These are phyloP conservation scores for Trifolium subterraneum DNA, from an alignment of 306 rosid genomes.

Conservation along the genomic window DNA sequence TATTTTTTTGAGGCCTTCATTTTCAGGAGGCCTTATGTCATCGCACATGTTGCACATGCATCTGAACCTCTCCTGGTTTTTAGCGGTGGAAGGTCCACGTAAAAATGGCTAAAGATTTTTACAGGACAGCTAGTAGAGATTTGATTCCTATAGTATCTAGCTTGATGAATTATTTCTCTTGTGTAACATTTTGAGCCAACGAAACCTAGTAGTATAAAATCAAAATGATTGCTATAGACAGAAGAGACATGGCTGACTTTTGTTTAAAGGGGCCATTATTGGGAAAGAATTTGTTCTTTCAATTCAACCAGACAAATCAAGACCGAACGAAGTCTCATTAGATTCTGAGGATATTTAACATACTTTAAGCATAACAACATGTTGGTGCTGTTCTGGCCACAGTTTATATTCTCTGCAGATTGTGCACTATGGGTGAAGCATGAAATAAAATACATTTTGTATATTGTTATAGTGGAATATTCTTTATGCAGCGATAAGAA, in stretches of 20 bases:
- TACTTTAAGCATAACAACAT: conserved; percentile 32
- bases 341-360: background rate
- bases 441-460: conserved; percentile 25
- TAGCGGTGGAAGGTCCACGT: background rate
- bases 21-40: too few relatives aligned
- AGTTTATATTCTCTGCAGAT: conserved; percentile 35
- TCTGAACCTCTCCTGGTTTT: too few relatives aligned
- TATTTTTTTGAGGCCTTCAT: too few relatives aligned
- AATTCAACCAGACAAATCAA: conserved; percentile 33
- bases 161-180: conserved; percentile 9
- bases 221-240: conserved; percentile 34
- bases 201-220: conserved; percentile 44
- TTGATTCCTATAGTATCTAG: conserved; percentile 38
- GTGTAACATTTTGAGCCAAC: conserved; percentile 32
- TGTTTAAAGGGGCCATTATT: conserved; percentile 35
- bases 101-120: background rate
- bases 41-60: too few relatives aligned
- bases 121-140: conserved; percentile 5
- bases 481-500: conserved; percentile 5
- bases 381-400: conserved; percentile 39
- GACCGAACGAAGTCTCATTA: conserved; percentile 10
- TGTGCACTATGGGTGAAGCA: conserved; percentile 50
- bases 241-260: conserved; percentile 41
- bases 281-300: conserved; percentile 47
- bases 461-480: conserved; percentile 25